Evolutionary conservation across 2,329 filamentous ascomycete genomes (phyloP), one percentile per base, ranked within the genome.

Genomic region (Scopulariopsis brevicaulis): DNA sequence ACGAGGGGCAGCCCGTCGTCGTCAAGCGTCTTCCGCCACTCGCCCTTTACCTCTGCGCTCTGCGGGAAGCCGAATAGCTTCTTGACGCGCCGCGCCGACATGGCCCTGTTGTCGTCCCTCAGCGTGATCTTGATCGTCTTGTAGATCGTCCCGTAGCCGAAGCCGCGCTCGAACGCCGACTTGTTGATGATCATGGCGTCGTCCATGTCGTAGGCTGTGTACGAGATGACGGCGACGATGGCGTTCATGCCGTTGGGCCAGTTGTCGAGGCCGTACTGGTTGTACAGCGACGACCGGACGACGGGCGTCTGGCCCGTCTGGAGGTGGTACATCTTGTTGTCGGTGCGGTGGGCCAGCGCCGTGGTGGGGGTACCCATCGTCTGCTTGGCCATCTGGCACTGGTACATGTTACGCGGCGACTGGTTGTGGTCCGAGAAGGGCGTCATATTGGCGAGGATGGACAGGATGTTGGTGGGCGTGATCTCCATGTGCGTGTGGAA

Each of bases 121-220:
- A 97, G 80, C 40, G 88, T 84, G 67, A 94, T 85, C 67, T 95
- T 89, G 74, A 97, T 96, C 10, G 91, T 96, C 77, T 99, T 99
- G 80, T 96, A 99, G 65, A 99, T 91, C 5, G 92, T 95, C 58
- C 94, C 94, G 67, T 97, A 85, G 43, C 91, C 93, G 67, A 99
- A 97, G 15, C 94, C 94, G 64, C 94, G 85, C 73, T 99, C 94
- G 71, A 96, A 90, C 2, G 93, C 86, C 22, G 91, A 96, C 71
- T 97, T 97, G 78, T 97, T 97, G 69, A 99, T 79, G 69, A 99
- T 97, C 93, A 97, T 97, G 69, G 94, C 94, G 74, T 99, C 94
- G 79, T 99, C 94, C 94, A 99, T 99, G 79, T 99, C 94, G 74
- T 97, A 99, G 56, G 93, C 94, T 1, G 93, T 97, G 72, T 99